phyloP scores from a whole-genome alignment of 495 filamentous ascomycete genomes.

The Sordaria brevicollis region DNA sequence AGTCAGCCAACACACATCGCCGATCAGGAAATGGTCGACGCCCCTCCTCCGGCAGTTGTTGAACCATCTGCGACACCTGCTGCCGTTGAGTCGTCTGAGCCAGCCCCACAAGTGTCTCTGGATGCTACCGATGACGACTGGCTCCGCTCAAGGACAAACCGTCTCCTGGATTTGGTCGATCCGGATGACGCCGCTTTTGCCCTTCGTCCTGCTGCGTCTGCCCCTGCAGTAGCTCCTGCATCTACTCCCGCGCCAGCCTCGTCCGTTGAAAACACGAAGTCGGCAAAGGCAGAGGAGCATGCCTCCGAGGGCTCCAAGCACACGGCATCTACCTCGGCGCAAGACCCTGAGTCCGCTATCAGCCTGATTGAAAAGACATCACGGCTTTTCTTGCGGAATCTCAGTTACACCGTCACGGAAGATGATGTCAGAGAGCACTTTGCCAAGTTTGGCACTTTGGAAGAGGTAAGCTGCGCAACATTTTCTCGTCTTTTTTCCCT shows the following conservation, averaged over 20 bases:
- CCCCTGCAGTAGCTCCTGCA: slow-evolving; percentile 4
- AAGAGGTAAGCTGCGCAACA: slow-evolving; percentile 62
- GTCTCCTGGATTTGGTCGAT: slow-evolving; percentile 74
- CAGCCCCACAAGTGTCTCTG: slow-evolving; percentile 6
- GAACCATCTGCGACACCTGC: slow-evolving; percentile 1
- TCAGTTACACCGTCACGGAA: slow-evolving; percentile 71
- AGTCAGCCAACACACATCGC: slow-evolving; percentile 27
- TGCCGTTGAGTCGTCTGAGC: slow-evolving; percentile 4
- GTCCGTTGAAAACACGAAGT: slow-evolving; percentile 14
- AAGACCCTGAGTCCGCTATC: slow-evolving; percentile 25
- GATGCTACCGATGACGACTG: slow-evolving; percentile 74
- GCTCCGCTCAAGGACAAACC: slow-evolving; percentile 85
- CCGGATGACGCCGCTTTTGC: slow-evolving; percentile 32
- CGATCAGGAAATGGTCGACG: slow-evolving; percentile 4
- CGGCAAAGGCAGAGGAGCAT: slow-evolving; percentile 16
- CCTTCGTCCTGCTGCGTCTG: slow-evolving; percentile 6
- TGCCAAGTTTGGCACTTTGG: slow-evolving; percentile 55
- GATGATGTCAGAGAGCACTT: slow-evolving; percentile 67
- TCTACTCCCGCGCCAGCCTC: slow-evolving; percentile 10
- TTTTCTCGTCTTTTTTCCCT: slow-evolving; percentile 11
- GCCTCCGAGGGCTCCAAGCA: slow-evolving; percentile 14
- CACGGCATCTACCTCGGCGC: slow-evolving; percentile 8
- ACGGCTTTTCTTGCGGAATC: slow-evolving; percentile 79
- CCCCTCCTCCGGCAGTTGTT: not conserved
- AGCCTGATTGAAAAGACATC: slow-evolving; percentile 46